Percentiles rank a stretch among this genome's conserved stretches.
Conservation (phyloP, 352 stramenopile species). For the Pythium utonaiense region DNA sequence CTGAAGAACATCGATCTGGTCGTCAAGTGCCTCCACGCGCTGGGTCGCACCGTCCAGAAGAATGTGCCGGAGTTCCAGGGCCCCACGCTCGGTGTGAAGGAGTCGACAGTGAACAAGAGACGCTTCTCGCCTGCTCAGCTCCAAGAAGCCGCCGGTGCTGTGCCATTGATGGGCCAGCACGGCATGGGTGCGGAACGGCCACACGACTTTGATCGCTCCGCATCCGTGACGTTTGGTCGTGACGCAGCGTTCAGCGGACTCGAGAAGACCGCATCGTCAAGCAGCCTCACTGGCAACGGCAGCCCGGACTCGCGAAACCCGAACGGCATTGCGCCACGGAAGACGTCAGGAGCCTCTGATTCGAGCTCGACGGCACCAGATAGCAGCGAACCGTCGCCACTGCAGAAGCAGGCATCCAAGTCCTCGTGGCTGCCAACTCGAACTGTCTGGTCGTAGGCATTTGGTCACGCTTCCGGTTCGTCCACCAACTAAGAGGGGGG, state of each 20-base stretch:
- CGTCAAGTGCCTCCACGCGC: constrained; percentile 78
- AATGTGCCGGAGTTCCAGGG: constrained; percentile 67
- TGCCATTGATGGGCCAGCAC: constrained; percentile 54
- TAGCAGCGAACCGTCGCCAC: constrained; percentile 2
- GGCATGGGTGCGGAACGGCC: constrained; percentile 53
- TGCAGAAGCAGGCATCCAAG: constrained; percentile 16
- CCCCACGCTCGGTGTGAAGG: constrained; percentile 68
- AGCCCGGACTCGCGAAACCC: constrained; percentile 2
- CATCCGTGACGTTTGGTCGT: constrained; percentile 62
- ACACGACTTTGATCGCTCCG: constrained; percentile 55
- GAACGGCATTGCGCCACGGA: constrained; percentile 6
- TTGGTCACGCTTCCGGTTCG: too few species aligned
- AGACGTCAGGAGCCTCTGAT: constrained; percentile 17
- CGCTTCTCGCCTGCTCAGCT: constrained; percentile 65
- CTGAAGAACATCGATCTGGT: constrained; percentile 85
- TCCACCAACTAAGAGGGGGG: too few species aligned
- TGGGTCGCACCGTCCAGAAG: constrained; percentile 75
- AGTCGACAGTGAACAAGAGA: constrained; percentile 62
- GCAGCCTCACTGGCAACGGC: constrained; percentile 2
- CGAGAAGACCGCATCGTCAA: constrained; percentile 18
- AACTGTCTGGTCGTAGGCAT: constrained; percentile 19
- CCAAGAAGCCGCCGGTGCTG: constrained; percentile 47
- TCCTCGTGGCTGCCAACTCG: constrained; percentile 21
- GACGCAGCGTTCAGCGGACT: constrained; percentile 44
- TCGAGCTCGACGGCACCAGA: not conserved